Evolutionary conservation across 495 filamentous ascomycete species (phyloP).

Genomic region (Podospora anserina): DNA sequence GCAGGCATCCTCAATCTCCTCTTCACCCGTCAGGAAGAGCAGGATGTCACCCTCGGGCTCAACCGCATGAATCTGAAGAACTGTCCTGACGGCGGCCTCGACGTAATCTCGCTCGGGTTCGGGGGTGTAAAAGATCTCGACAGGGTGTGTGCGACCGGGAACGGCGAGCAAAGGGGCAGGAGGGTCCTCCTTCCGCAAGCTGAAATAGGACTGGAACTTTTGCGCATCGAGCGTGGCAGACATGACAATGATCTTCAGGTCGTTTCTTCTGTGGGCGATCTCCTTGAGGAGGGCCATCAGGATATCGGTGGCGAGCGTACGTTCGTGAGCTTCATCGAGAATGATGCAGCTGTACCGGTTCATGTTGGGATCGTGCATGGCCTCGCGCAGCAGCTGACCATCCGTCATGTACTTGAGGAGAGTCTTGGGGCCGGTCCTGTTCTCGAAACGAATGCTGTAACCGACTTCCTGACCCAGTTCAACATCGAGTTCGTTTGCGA

Average conservation of each 20-base stretch:
- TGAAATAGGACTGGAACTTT: constrained; percentile 97
- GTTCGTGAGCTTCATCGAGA: constrained; percentile 95
- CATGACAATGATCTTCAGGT: constrained; percentile 98
- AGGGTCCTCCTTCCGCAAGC: constrained; percentile 50
- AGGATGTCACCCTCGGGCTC: constrained; percentile 94
- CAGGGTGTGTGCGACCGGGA: constrained; percentile 91
- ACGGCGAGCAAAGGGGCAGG: constrained; percentile 85
- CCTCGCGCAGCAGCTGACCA: constrained; percentile 96
- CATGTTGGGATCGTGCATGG: constrained; percentile 94
- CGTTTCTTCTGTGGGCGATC: constrained; percentile 70
- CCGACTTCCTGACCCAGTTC: constrained; percentile 91
- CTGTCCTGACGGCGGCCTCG: constrained; percentile 88
- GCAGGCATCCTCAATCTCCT: constrained; percentile 96
- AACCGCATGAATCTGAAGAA: constrained; percentile 90
- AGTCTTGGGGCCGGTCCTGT: constrained; percentile 86
- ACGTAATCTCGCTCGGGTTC: constrained; percentile 96
- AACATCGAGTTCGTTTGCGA: constrained; percentile 95
- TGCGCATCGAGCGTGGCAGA: constrained; percentile 94
- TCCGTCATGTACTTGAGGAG: constrained; percentile 99
- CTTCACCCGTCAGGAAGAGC: constrained; percentile 95
- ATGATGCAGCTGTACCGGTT: constrained; percentile 96
- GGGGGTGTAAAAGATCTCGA: constrained; percentile 97
- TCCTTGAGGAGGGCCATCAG: constrained; percentile 94
- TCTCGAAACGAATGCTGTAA: constrained; percentile 98
- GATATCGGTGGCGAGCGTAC: constrained; percentile 92